phyloP scores from a whole-genome alignment of 805 yeast species.

The Yamadazyma ubonensis region DNA sequence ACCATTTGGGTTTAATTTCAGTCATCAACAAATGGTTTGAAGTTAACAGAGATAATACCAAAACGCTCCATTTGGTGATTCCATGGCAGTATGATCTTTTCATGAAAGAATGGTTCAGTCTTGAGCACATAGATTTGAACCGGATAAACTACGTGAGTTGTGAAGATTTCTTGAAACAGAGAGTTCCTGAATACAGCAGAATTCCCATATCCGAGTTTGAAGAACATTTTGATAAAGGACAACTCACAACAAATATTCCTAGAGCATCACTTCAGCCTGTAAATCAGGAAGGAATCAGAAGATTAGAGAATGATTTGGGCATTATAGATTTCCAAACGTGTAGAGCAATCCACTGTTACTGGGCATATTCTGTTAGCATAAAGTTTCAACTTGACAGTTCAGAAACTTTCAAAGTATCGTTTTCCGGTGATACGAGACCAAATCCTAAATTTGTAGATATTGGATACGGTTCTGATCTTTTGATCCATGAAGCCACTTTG shows the following conservation, averaged over 20 bases:
- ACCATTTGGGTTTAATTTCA: conserved; percentile 80
- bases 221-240: conserved; percentile 26
- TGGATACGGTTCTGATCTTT: conserved; percentile 66
- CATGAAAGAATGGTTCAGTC: conserved; percentile 61
- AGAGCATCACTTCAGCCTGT: conserved; percentile 26
- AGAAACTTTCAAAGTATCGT: conserved; percentile 65
- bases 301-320: conserved; percentile 42
- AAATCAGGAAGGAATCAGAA: conserved; percentile 25
- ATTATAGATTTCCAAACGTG: conserved; percentile 55
- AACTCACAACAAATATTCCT: conserved; percentile 16
- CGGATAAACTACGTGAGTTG: conserved; percentile 56
- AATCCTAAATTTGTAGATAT: conserved; percentile 59
- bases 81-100: conserved; percentile 77
- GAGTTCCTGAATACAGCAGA: conserved; percentile 31
- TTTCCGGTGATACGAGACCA: conserved; percentile 96
- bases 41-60: conserved; percentile 28
- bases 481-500: conserved; percentile 92
- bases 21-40: conserved; percentile 68
- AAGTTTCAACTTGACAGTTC: conserved; percentile 45
- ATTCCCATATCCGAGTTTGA: conserved; percentile 32
- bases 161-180: conserved; percentile 50
- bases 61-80: conserved; percentile 55
- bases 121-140: conserved; percentile 44
- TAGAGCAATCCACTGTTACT: conserved; percentile 79
- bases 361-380: conserved; percentile 67